A percentile compares a stretch with the other conserved stretches of the same genome.
These are phyloP conservation scores for Taiwanofungus camphoratus DNA, from an alignment of 1,284 basidiomycete species.

Conservation along the genomic window DNA sequence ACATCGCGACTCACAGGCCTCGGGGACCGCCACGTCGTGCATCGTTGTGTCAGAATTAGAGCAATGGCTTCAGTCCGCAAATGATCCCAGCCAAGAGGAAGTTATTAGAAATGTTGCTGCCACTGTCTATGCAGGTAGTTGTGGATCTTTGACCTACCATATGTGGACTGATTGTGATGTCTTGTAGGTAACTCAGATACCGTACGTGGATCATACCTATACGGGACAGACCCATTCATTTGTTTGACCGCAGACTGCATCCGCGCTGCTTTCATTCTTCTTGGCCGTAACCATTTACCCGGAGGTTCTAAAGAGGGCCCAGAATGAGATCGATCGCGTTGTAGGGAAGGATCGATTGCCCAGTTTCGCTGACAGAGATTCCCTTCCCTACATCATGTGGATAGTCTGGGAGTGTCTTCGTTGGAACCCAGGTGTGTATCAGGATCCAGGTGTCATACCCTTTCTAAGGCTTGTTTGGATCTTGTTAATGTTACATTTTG, in stretches of 20 bases:
- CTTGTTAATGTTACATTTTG: background rate
- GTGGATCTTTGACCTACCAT: background rate
- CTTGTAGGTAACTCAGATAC: slow-evolving; percentile 22
- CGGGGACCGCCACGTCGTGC: slow-evolving; percentile 16
- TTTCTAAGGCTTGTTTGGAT: background rate
- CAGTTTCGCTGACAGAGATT: slow-evolving; percentile 25
- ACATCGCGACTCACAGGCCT: slow-evolving; percentile 11
- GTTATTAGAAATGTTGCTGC: slow-evolving; percentile 20
- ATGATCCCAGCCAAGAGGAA: slow-evolving; percentile 9
- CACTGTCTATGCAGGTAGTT: slow-evolving; percentile 20
- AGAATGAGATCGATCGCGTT: slow-evolving; percentile 28
- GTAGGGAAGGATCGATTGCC: slow-evolving; percentile 26
- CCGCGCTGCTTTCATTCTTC: slow-evolving; percentile 20
- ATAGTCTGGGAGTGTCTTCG: slow-evolving; percentile 26
- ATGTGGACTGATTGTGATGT: background rate
- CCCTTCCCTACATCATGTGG: slow-evolving; percentile 28
- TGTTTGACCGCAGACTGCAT: slow-evolving; percentile 14
- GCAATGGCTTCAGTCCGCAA: slow-evolving; percentile 6
- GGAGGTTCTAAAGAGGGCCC: slow-evolving; percentile 21
- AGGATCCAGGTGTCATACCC: background rate
- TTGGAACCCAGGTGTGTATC: slow-evolving; percentile 15
- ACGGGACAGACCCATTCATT: background rate
- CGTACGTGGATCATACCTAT: slow-evolving; percentile 5
- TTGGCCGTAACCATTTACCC: slow-evolving; percentile 21
- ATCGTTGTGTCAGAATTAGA: slow-evolving; percentile 12